Percentiles rank a stretch among this genome's conserved stretches.
phyloP scores from a whole-genome alignment of 768 basidiomycete genomes.

The Mycena alexandri region DNA sequence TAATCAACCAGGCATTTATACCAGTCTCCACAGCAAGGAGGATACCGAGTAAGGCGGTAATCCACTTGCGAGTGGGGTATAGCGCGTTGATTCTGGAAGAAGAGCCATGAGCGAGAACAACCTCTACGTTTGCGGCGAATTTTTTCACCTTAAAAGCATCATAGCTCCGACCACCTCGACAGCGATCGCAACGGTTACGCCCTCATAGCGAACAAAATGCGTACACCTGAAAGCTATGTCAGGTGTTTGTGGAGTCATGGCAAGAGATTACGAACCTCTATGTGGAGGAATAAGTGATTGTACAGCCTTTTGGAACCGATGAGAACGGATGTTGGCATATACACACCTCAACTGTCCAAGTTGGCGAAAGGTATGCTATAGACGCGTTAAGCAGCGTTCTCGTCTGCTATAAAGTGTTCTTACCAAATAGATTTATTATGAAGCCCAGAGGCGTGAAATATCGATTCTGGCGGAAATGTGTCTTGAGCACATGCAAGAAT shows the following conservation, averaged over 20 bases:
- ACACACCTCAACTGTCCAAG: conserved; percentile 39
- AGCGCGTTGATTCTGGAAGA: conserved; percentile 46
- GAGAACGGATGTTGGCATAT: not conserved
- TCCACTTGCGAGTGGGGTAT: conserved; percentile 38
- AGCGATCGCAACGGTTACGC: conserved; percentile 56
- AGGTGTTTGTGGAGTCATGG: not conserved
- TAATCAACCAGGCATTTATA: conserved; percentile 50
- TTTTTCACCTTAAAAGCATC: conserved; percentile 54
- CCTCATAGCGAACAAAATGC: conserved; percentile 50
- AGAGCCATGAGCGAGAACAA: not conserved
- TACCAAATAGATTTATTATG: conserved; percentile 51
- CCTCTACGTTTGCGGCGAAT: not conserved
- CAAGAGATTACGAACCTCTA: conserved; percentile 28
- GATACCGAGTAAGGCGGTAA: conserved; percentile 40
- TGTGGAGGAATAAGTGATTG: conserved; percentile 1
- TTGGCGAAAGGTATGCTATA: conserved; percentile 36
- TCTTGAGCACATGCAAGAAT: not conserved
- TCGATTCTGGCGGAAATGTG: conserved; percentile 50
- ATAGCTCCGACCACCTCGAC: conserved; percentile 55
- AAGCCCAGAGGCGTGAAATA: conserved; percentile 62
- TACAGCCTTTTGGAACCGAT: not conserved
- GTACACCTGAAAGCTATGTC: conserved; percentile 40
- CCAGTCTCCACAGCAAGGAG: conserved; percentile 45
- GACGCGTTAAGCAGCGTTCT: not conserved
- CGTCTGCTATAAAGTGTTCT: not conserved